phyloP scores from a whole-genome alignment of 2,329 filamentous ascomycete species.

The Fusarium verrucosum region DNA sequence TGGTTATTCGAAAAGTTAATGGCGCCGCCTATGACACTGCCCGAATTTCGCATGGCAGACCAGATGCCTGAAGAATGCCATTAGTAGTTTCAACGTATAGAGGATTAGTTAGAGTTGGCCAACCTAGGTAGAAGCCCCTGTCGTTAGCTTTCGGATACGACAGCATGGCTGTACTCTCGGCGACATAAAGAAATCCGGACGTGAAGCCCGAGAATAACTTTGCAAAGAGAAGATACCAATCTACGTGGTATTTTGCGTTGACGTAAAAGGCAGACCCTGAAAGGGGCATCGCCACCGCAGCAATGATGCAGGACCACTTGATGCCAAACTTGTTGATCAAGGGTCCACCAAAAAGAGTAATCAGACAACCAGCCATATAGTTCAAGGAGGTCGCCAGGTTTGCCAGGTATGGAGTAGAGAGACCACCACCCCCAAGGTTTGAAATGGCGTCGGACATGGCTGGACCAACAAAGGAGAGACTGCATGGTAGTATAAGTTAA shows the following conservation, averaged over 20 bases:
- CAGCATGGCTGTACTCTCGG: neutral
- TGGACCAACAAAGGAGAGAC: neutral
- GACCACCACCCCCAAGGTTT: conserved; percentile 2
- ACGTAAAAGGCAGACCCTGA: neutral
- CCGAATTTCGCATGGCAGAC: conserved; percentile 2
- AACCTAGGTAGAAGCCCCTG: neutral
- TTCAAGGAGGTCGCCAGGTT: neutral
- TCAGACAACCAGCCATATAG: neutral
- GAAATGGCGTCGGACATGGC: neutral
- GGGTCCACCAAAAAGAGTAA: neutral
- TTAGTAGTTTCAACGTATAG: neutral
- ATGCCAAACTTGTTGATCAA: conserved; percentile 3
- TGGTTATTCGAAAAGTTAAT: conserved; percentile 5
- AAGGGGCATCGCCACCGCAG: conserved; percentile 5
- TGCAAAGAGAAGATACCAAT: conserved; percentile 1
- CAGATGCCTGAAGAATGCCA: neutral
- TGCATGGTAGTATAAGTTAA: accelerated
- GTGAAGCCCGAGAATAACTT: neutral
- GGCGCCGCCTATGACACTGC: neutral
- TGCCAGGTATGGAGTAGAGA: neutral
- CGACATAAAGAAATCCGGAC: neutral
- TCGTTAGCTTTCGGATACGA: neutral
- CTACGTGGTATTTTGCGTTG: neutral
- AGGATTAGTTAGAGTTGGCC: accelerated
- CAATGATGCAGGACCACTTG: conserved; percentile 3